Evolutionary conservation across 495 filamentous ascomycete species (phyloP).

Genomic region (Neurospora sp.): DNA sequence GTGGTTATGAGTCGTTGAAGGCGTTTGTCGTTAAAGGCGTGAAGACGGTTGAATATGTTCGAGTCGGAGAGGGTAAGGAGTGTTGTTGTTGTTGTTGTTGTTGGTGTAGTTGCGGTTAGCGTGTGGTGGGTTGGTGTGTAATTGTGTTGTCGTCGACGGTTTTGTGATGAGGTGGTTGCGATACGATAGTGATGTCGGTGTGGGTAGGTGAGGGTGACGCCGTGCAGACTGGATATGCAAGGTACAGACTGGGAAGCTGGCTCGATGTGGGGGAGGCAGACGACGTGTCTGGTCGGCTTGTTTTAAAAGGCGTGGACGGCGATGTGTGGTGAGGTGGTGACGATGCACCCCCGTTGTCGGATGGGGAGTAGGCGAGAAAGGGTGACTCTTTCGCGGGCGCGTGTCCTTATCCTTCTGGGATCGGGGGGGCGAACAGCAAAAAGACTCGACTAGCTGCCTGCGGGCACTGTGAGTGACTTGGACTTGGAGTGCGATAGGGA

Average conservation of each 20-base stretch:
- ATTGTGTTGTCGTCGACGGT: conserved; percentile 1
- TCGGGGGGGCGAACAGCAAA: not conserved
- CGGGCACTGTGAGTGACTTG: conserved; percentile 11
- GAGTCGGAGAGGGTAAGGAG: conserved; percentile 1
- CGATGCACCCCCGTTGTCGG: conserved; percentile 3
- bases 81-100: not conserved
- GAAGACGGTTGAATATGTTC: not conserved
- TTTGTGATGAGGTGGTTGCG: conserved; percentile 3
- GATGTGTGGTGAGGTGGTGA: conserved; percentile 1
- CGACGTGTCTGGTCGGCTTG: not conserved
- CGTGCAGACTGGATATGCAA: conserved; percentile 14
- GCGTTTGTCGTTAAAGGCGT: not conserved
- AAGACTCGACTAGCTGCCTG: not conserved
- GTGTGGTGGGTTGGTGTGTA: conserved; percentile 1
- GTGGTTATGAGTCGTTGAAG: not conserved
- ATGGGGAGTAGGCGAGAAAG: conserved; percentile 12
- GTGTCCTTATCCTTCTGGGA: conserved; percentile 18
- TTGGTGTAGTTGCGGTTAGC: not conserved
- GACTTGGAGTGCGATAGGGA: conserved; percentile 24
- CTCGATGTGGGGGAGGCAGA: conserved; percentile 1
- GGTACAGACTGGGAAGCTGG: conserved; percentile 7
- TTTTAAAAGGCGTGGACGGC: not conserved
- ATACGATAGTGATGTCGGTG: conserved; percentile 1
- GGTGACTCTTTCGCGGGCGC: conserved; percentile 29
- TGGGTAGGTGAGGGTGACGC: conserved; percentile 2